Base-by-base conservation (phyloP, 345 rosid genomes). In the Acer campestre region DNA sequence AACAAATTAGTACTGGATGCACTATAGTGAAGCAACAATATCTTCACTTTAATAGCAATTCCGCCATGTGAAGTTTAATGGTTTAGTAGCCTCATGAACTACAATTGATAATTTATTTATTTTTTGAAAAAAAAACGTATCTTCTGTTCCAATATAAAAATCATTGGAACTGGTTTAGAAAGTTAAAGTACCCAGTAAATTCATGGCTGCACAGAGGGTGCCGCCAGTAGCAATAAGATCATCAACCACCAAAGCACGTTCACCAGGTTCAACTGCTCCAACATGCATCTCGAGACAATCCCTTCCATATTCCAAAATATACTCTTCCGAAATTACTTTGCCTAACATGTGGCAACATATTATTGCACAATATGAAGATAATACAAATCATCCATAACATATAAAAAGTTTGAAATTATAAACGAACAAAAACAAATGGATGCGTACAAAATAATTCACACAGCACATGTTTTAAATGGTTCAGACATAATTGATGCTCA, bases 221-320 rank as follows among this genome's bases (percentile, higher is more conserved):
- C 99, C 98, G 1, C 99, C 99, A 18, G 99, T 96, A 17, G 99
- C 99, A 65, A 96, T 86, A 40, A 94, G 80, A 79, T 94, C 99
- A 78, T 92, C 99, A 17, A 96, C 97, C 58, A 96, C 94, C 84
- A 96, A 79, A 71, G 90, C 98, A 27, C 89, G 90, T 48, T 96
- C 99, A 3, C 90, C 91, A 1, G 90, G 70, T 81, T 85, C 85
- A 29, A 92, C 92, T 1, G 98, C 98, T 80, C 99, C 98, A 8
- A 94, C 91, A 74, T 96, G 97, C 95, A 96, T 94, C 85, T 91
- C 91, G 58, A 96, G 91, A 59, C 99, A 88, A 75, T 94, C 98
- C 61, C 83, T 89, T 75, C 99, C 99, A 22, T 94, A 94, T 80
- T 96, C 99, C 83, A 94, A 85, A 63, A 82, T 82, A 76, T 92